These are phyloP conservation scores for Neurospora africana DNA, from an alignment of 495 filamentous ascomycete genomes.

Conservation along the genomic window DNA sequence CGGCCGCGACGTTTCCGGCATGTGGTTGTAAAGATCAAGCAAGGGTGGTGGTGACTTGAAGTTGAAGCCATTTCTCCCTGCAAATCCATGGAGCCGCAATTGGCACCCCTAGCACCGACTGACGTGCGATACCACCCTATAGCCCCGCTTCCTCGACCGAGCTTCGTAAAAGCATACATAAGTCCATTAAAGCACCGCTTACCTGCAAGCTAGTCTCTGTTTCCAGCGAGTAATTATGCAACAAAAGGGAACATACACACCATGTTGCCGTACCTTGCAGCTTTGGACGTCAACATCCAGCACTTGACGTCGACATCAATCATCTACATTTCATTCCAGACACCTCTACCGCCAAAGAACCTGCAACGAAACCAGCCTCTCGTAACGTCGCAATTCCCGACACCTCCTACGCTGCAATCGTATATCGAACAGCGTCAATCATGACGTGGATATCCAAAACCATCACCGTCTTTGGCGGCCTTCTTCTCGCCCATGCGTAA, in stretches of 20 bases:
- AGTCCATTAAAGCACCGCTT: neutral
- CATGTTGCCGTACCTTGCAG: neutral
- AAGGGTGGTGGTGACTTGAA: neutral
- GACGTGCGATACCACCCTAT: neutral
- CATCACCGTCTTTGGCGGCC: constrained; percentile 51
- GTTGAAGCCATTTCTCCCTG: neutral
- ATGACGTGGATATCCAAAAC: constrained; percentile 61
- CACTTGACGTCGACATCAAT: neutral
- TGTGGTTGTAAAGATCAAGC: neutral
- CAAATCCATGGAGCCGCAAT: neutral
- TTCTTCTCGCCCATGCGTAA: constrained; percentile 67
- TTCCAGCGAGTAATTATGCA: neutral
- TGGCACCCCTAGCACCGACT: neutral
- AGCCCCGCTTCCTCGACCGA: neutral
- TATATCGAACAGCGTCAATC: neutral
- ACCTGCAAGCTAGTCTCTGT: neutral
- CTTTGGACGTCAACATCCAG: neutral
- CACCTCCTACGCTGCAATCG: neutral
- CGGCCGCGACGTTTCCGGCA: neutral
- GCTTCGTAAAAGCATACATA: neutral
- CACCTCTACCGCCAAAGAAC: neutral
- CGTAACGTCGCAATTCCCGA: neutral
- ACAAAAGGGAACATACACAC: neutral
- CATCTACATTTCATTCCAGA: constrained; percentile 1
- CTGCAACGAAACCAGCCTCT: neutral